Evolutionary conservation across 805 yeast species (phyloP).

Genomic region (Clavispora carvajalis): DNA sequence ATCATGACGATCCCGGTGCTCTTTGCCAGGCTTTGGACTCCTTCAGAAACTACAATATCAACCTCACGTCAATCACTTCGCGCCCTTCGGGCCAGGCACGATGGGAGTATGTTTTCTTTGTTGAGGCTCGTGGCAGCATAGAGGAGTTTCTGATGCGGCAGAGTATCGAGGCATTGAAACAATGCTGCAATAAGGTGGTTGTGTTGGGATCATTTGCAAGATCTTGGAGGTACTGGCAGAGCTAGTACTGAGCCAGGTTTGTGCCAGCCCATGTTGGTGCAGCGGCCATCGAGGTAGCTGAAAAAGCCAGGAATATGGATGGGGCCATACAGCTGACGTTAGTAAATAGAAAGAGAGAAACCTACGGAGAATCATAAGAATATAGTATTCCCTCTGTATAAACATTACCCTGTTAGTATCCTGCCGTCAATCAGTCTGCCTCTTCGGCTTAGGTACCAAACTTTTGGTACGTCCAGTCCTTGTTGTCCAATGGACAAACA

Average conservation of each 20-base stretch:
- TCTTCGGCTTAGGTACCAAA: slow-evolving; percentile 51
- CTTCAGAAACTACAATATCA: slow-evolving; percentile 52
- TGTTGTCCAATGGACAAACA: slow-evolving; percentile 93
- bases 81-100: slow-evolving; percentile 63
- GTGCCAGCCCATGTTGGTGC: too few relatives aligned
- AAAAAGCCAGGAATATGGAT: too few relatives aligned
- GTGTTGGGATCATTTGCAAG: slow-evolving; percentile 58
- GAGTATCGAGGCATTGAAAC: slow-evolving; percentile 40
- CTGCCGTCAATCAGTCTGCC: not conserved
- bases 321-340: not conserved
- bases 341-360: not conserved
- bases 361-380: not conserved
- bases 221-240: slow-evolving; percentile 27
- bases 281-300: too few relatives aligned
- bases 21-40: slow-evolving; percentile 58
- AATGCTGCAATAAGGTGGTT: slow-evolving; percentile 44
- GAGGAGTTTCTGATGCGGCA: slow-evolving; percentile 21
- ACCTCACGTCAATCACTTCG: slow-evolving; percentile 67
- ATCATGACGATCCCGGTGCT: slow-evolving; percentile 66
- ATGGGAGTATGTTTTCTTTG: slow-evolving; percentile 82
- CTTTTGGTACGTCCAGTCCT: slow-evolving; percentile 73
- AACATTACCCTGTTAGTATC: slow-evolving; percentile 1
- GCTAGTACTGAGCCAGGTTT: too few relatives aligned
- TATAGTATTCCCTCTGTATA: not conserved
- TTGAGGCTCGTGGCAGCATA: slow-evolving; percentile 54